Evolutionary conservation across 1,284 basidiomycete genomes (phyloP), one percentile per base, ranked within the genome.

Genomic region (Moesziomyces globuligerus): DNA sequence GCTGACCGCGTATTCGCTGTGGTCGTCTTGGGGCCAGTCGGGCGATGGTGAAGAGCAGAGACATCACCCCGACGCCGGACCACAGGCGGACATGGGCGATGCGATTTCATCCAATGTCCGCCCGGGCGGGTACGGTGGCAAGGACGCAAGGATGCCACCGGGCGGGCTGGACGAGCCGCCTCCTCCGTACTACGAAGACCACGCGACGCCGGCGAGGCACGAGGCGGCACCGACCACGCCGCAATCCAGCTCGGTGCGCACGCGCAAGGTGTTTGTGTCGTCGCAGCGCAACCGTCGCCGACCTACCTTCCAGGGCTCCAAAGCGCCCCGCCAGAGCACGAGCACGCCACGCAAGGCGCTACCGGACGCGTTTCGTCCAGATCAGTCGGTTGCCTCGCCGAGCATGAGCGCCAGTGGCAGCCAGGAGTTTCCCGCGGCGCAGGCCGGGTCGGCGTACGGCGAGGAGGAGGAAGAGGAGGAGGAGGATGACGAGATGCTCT

Each of bases 1-100:
- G 4, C 49, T 76, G 10, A 76, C 74, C 0, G 74, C 74, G 1
- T 76, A 75, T 23, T 72, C 71, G 18, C 48, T 76, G 1, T 76
- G 74, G 74, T 60, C 62, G 1, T 61, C 55, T 1, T 76, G 74
- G 74, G 59, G 74, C 29, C 50, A 53, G 7, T 43, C 46, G 13
- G 41, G 48, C 28, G 61, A 75, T 34, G 18, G 13, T 3, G 56
- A 64, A 42, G 34, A 54, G 3, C 66, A 64, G 29, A 48, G 41
- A n/a, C 53, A 60, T 34, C 51, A 48, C 15, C 61, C 67, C 0
- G 56, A 65, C 15, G 60, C 52, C 11, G 61, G 54, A 7, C 67
- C 51, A 4, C 43, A 60, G 25, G 49, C 58, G 26, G 62, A 57
- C 29, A 51, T 60, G 54, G 58, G 64, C 2, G 39, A 54, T 21